Conservation (phyloP, 2,329 filamentous ascomycete species). For the Pestalotiopsis fici region DNA sequence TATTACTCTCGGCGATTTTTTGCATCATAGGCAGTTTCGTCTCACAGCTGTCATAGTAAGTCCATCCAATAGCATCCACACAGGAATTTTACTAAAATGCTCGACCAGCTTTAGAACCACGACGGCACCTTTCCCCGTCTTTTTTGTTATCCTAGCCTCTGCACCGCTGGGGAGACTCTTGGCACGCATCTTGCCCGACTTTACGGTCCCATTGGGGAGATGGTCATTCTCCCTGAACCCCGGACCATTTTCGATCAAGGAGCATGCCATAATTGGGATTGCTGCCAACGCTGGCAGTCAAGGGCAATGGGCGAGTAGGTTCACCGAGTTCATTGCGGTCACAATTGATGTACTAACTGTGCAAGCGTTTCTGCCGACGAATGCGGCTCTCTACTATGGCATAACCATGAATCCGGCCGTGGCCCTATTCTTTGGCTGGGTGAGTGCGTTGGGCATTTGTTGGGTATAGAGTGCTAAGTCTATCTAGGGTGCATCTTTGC, state of each 20-base stretch:
- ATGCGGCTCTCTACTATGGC: constrained; percentile 49
- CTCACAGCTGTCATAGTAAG: constrained; percentile 26
- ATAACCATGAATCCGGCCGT: constrained; percentile 52
- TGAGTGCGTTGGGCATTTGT: neutral
- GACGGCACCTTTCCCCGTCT: constrained; percentile 58
- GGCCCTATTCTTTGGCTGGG: constrained; percentile 60
- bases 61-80: neutral
- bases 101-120: constrained; percentile 58
- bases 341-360: neutral
- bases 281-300: constrained; percentile 33
- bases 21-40: constrained; percentile 59
- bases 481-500: neutral
- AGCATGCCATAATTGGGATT: constrained; percentile 58
- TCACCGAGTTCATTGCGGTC: neutral
- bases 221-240: constrained; percentile 56
- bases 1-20: constrained; percentile 55
- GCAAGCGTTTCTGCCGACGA: constrained; percentile 1
- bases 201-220: constrained; percentile 47
- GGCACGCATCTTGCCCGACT: constrained; percentile 47
- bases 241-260: constrained; percentile 57
- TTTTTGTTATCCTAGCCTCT: constrained; percentile 61
- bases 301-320: constrained; percentile 7
- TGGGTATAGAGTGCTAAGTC: neutral
- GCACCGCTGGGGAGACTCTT: constrained; percentile 57
- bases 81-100: constrained; percentile 30